Conservation (phyloP, 352 stramenopile species). For the Thraustochytrium striatum region DNA sequence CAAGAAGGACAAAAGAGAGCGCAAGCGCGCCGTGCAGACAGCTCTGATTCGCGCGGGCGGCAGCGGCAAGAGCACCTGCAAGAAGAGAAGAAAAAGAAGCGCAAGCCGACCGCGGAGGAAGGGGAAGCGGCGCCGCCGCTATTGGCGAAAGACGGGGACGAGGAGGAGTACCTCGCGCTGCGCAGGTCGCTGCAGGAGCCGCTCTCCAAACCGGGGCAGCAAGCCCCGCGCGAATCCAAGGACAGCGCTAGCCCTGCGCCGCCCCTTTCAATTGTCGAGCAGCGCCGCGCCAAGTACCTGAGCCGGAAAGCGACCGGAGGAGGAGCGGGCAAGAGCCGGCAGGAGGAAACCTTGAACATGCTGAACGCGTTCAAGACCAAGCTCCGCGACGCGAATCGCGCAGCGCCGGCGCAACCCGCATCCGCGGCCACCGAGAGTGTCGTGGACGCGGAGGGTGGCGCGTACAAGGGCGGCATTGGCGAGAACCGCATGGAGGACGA, state of each 20-base stretch:
- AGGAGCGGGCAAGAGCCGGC: background rate
- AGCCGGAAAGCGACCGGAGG: too few species aligned
- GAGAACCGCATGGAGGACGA: slow-evolving; percentile 48
- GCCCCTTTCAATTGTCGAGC: slow-evolving; percentile 3
- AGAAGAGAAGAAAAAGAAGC: background rate
- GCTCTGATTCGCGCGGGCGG: too few species aligned
- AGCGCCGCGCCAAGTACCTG: slow-evolving; percentile 34
- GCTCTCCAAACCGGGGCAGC: too few species aligned
- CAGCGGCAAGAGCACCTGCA: background rate
- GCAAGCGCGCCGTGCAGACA: too few species aligned
- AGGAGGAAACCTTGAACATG: slow-evolving; percentile 6
- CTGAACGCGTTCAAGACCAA: slow-evolving; percentile 37
- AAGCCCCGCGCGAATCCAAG: too few species aligned
- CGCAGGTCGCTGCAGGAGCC: too few species aligned
- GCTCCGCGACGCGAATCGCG: background rate
- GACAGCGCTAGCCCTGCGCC: too few species aligned
- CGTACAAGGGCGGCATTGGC: slow-evolving; percentile 40
- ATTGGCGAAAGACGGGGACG: background rate
- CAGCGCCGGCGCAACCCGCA: background rate
- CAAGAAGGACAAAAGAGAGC: background rate
- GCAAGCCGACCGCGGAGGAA: background rate
- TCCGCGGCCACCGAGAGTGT: background rate
- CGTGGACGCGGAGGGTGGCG: background rate
- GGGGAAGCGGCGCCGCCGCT: too few species aligned
- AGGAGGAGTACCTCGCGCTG: background rate